These are phyloP conservation scores for Xylaria digitata DNA, from an alignment of 2,329 filamentous ascomycete genomes.

Conservation along the genomic window DNA sequence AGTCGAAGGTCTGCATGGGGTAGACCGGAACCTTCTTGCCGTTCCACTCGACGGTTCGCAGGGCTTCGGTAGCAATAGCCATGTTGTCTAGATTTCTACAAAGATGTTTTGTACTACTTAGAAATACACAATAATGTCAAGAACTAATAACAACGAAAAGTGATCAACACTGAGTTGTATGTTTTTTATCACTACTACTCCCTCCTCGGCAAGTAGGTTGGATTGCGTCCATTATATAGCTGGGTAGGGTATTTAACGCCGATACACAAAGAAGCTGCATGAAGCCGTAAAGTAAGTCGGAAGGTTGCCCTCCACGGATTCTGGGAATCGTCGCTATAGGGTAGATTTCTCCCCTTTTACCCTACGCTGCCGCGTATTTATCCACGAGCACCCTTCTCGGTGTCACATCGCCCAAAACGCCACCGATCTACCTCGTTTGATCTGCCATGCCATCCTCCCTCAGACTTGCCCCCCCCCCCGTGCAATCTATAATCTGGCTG, in stretches of 20 bases:
- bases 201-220: slow-evolving; percentile 3
- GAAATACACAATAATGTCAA: slow-evolving; percentile 16
- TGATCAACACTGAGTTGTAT: slow-evolving; percentile 2
- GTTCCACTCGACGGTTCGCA: slow-evolving; percentile 61
- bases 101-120: slow-evolving; percentile 18
- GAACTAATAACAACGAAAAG: not conserved
- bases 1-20: slow-evolving; percentile 64
- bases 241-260: slow-evolving; percentile 9
- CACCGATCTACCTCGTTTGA: slow-evolving; percentile 20
- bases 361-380: slow-evolving; percentile 41
- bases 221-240: slow-evolving; percentile 28
- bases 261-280: slow-evolving; percentile 18
- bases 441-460: slow-evolving; percentile 2
- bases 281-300: slow-evolving; percentile 34
- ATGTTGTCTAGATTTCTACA: slow-evolving; percentile 40
- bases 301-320: slow-evolving; percentile 37
- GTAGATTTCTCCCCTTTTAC: slow-evolving; percentile 38
- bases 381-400: slow-evolving; percentile 39
- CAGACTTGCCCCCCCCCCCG: not conserved
- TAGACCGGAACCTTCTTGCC: slow-evolving; percentile 63
- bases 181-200: not conserved
- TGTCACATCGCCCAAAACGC: slow-evolving; percentile 27
- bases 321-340: slow-evolving; percentile 19
- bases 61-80: slow-evolving; percentile 54
- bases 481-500: slow-evolving; percentile 37